These are phyloP conservation scores for Pholiota microspora DNA, from an alignment of 768 basidiomycete genomes.

Conservation along the genomic window DNA sequence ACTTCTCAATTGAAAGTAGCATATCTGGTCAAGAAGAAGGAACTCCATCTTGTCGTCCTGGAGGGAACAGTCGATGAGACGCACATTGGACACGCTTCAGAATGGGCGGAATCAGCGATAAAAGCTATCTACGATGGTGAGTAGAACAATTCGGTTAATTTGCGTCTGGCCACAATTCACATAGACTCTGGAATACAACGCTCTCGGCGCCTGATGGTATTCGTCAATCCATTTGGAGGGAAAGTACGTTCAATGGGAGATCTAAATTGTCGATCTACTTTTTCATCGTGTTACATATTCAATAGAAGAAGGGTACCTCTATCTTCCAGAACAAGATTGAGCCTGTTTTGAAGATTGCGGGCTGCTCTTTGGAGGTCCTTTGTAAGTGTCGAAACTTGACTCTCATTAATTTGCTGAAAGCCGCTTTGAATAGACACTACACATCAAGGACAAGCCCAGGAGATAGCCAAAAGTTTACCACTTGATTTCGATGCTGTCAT, in stretches of 20 bases:
- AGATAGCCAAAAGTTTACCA: conserved; percentile 55
- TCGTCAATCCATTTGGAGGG: conserved; percentile 84
- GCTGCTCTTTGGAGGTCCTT: conserved; percentile 58
- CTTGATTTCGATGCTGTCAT: conserved; percentile 66
- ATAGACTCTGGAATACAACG: conserved; percentile 49
- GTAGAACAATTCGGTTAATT: conserved; percentile 3
- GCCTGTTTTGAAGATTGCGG: conserved; percentile 70
- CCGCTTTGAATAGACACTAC: conserved; percentile 52
- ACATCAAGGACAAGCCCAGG: conserved; percentile 59
- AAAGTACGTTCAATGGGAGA: conserved; percentile 42
- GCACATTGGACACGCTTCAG: conserved; percentile 32
- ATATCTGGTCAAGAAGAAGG: conserved; percentile 46
- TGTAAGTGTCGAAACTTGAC: conserved; percentile 43
- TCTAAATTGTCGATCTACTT: not conserved
- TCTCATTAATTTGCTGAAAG: not conserved
- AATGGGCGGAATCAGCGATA: conserved; percentile 59
- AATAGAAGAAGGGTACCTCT: conserved; percentile 62
- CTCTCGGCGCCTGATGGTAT: conserved; percentile 55
- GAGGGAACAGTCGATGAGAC: conserved; percentile 34
- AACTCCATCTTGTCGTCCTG: conserved; percentile 38
- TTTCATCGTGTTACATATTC: conserved; percentile 7
- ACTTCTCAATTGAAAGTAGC: conserved; percentile 42
- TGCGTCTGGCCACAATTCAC: not conserved
- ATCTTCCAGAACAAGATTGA: conserved; percentile 59
- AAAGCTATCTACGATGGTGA: conserved; percentile 62